phyloP scores from a whole-genome alignment of 192 early-diverging fungal genomes.

The Cetraspora pellucida region DNA sequence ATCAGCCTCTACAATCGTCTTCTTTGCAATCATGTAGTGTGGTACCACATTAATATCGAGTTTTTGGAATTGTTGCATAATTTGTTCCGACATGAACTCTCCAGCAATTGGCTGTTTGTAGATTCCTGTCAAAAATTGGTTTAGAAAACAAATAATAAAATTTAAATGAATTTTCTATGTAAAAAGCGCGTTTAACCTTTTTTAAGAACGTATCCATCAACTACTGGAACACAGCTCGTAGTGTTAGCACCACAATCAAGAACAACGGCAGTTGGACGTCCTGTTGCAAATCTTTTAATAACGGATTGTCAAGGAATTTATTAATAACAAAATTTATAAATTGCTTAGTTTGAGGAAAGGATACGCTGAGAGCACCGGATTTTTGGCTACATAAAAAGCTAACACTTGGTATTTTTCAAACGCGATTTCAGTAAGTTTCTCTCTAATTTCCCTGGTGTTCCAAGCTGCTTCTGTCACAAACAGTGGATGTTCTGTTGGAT shows the following conservation, averaged over 20 bases:
- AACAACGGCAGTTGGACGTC: constrained; percentile 84
- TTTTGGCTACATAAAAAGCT: constrained; percentile 92
- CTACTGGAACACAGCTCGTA: constrained; percentile 93
- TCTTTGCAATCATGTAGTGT: constrained; percentile 81
- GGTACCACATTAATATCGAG: constrained; percentile 72
- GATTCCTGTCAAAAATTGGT: constrained; percentile 39
- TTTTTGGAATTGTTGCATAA: constrained; percentile 63
- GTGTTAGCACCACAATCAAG: constrained; percentile 88
- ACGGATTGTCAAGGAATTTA: constrained; percentile 9
- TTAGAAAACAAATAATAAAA: not conserved
- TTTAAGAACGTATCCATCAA: constrained; percentile 94
- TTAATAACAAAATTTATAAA: not conserved
- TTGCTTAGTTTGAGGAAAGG: constrained; percentile 24
- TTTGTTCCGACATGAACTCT: constrained; percentile 78
- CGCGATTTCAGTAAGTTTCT: constrained; percentile 87
- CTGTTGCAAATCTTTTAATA: constrained; percentile 78
- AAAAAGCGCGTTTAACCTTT: constrained; percentile 57
- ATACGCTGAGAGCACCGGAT: constrained; percentile 89
- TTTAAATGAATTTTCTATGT: not conserved
- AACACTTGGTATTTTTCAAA: constrained; percentile 94
- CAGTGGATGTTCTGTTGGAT: constrained; percentile 87
- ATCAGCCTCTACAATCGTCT: constrained; percentile 72
- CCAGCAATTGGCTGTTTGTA: constrained; percentile 78
- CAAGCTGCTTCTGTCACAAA: constrained; percentile 91
- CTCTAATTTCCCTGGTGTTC: constrained; percentile 81